These are phyloP conservation scores for Lachancea dasiensis DNA, from an alignment of 805 yeast species.

Conservation along the genomic window DNA sequence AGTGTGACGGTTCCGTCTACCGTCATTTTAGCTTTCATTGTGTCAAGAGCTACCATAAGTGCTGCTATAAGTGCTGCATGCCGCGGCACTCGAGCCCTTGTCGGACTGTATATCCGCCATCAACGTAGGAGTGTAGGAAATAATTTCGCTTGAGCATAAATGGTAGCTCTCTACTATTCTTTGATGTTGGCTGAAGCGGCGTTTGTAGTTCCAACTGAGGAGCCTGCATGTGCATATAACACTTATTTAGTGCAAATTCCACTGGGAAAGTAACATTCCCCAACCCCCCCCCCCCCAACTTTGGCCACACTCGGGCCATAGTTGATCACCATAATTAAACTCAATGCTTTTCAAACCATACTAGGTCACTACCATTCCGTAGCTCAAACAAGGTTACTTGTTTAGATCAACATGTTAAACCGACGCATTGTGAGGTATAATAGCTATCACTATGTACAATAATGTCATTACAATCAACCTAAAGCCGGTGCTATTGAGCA, in stretches of 20 bases:
- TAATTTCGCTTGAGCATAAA: conserved; percentile 46
- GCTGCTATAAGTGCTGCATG: conserved; percentile 66
- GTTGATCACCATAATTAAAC: too few species aligned
- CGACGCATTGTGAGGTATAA: too few species aligned
- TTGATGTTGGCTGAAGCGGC: conserved; percentile 18
- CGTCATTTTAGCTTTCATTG: conserved; percentile 51
- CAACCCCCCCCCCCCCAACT: too few species aligned
- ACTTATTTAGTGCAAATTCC: conserved; percentile 64
- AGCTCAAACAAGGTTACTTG: too few species aligned
- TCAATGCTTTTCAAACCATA: too few species aligned
- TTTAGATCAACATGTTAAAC: too few species aligned
- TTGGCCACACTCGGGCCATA: conserved; percentile 49
- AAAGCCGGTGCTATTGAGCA: too few species aligned
- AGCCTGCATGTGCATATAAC: conserved; percentile 52
- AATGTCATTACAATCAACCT: too few species aligned
- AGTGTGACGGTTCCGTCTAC: conserved; percentile 78
- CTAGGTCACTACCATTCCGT: too few species aligned
- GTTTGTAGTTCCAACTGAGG: conserved; percentile 41
- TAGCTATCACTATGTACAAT: too few species aligned
- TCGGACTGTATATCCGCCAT: conserved; percentile 69
- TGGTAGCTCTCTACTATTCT: conserved; percentile 19
- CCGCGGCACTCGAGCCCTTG: conserved; percentile 65
- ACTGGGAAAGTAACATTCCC: conserved; percentile 68
- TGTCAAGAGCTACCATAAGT: conserved; percentile 58
- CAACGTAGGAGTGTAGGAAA: conserved; percentile 56